phyloP scores from a whole-genome alignment of 257 asterid genomes.

The Solanum paucissectum region DNA sequence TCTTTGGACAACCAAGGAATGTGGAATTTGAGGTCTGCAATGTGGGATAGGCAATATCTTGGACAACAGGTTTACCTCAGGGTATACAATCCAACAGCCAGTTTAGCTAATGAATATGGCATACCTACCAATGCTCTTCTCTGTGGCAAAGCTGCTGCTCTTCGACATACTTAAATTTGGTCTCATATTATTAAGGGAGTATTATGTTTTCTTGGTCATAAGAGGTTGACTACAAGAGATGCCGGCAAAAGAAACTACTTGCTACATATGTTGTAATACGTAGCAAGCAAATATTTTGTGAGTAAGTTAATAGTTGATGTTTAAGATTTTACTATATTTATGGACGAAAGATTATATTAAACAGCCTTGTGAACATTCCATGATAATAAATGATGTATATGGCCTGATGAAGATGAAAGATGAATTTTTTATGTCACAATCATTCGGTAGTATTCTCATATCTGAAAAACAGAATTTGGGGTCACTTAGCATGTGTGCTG shows the following conservation, averaged over 20 bases:
- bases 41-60: conserved; percentile 14
- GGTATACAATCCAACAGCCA: conserved; percentile 7
- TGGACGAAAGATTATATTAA: neutral
- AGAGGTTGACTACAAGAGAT: neutral
- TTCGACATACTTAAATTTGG: neutral
- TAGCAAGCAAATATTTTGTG: neutral
- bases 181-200: neutral
- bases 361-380: neutral
- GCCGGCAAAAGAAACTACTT: neutral
- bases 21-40: conserved; percentile 21
- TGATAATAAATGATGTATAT: neutral
- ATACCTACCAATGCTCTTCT: conserved; percentile 12
- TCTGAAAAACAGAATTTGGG: neutral
- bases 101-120: conserved; percentile 8
- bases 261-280: neutral
- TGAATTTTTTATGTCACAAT: neutral
- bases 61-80: conserved; percentile 15
- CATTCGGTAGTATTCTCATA: neutral
- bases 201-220: neutral
- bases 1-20: conserved; percentile 18
- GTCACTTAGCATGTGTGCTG: neutral
- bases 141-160: conserved; percentile 7
- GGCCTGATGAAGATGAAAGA: neutral
- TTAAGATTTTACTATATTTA: neutral
- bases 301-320: neutral